Evolutionary conservation across 768 basidiomycete species (phyloP), one percentile per base, ranked within the genome.

Genomic region (Sporobolomyces roseus): DNA sequence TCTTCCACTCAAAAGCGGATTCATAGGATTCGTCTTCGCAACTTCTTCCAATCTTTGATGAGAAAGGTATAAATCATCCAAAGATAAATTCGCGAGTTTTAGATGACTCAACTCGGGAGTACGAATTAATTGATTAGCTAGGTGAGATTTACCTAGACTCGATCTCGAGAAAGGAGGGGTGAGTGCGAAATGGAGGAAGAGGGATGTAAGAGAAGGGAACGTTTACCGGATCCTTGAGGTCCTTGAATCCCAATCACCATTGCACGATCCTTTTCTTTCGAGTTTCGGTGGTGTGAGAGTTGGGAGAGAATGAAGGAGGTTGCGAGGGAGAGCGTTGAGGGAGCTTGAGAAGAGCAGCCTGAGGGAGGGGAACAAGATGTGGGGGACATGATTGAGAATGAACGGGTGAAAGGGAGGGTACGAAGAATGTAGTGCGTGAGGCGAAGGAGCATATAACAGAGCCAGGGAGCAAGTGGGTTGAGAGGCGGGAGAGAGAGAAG

Each of bases 211-310:
- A 25, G 23, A 32, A 32, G n/a, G 2, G 29, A 29, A 13, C 4
- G 29, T 48, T 74, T 79, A 93, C 60, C 88, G 89, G 16, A 60
- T 10, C 93, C 93, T 79, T 97, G 93, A 0, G 93, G 92, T 1
- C 93, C 93, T 79, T 96, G 93, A 21, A 96, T 76, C 3, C 87
- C 92, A 17, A 93, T 85, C 68, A 96, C 88, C 21, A 96, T 80
- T 4, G 93, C 92, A 13, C 16, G 36, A 19, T 30, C 10, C 14
- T 17, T 25, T 21, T 0, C 19, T n/a, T n/a, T n/a, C n/a, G n/a
- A n/a, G n/a, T n/a, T n/a, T n/a, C n/a, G n/a, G 38, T 6, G 16
- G 23, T 43, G 23, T 32, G 41, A 8, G 7, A 21, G 72, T n/a
- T 4, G n/a, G 3, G 48, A n/a, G 14, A 55, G 30, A 25, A 75